Evolutionary conservation across 768 basidiomycete genomes (phyloP), one percentile per base, ranked within the genome.

Genomic region (Suillus occidentalis): DNA sequence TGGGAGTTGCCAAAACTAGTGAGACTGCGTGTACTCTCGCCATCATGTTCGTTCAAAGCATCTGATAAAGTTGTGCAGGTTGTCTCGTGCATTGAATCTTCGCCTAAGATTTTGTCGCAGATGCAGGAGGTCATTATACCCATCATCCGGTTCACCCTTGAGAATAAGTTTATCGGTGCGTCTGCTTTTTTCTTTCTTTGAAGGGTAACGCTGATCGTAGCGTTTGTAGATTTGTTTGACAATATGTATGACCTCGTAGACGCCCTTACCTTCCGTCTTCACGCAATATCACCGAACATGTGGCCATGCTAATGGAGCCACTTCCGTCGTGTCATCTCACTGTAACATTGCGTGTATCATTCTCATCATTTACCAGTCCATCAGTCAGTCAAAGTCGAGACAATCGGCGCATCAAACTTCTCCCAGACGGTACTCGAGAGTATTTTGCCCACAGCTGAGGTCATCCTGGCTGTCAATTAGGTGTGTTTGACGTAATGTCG

Each of bases 211-310:
- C 28, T 28, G 60, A 37, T 63, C 60, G 16, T 6, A 50, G 12
- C 22, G 20, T 31, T 14, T 50, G 13, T 70, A 92, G 94, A 97
- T 71, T 79, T 96, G 50, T 89, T 92, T 71, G 94, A 95, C 76
- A 91, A 92, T 72, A 86, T 92, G 81, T 95, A 89, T 73, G 92
- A 94, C 68, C 78, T 96, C 60, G 86, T 93, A 59, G 95, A 96
- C 71, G 90, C 82, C 67, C 78, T 96, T 64, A 93, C 93, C 0
- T 96, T 92, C 83, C 92, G 88, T 75, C 83, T 90, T 63, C 86
- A 87, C 66, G 75, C 82, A 62, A 89, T 97, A 71, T 86, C 91
- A 45, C 88, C 91, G 0, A 85, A 82, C 69, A 89, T 96, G 89
- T 96, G 94, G 95, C 88, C 31, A 20, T 55, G 31, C 12, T 20